Percentiles rank a stretch among this genome's conserved stretches.
Conservation (phyloP, 2,329 filamentous ascomycete species). For the Pestalotiopsis sp. region DNA sequence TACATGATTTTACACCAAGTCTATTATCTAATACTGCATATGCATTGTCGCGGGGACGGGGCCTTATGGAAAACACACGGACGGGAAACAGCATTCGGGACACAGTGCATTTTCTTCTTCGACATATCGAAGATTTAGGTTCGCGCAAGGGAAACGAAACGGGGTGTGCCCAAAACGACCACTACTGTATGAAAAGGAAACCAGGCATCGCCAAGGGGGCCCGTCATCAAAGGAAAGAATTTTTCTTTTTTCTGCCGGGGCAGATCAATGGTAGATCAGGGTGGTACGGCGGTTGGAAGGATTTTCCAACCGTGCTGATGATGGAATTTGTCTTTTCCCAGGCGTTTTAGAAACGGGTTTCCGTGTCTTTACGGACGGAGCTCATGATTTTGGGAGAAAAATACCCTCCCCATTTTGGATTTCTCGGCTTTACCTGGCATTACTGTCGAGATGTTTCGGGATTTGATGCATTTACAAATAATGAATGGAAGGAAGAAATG, state of each 20-base stretch:
- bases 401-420: too few relatives aligned
- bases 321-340: neutral
- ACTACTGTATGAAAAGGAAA: too few relatives aligned
- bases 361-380: neutral
- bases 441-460: neutral
- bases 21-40: neutral
- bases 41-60: neutral
- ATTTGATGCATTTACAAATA: neutral
- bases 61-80: neutral
- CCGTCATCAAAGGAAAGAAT: too few relatives aligned
- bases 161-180: too few relatives aligned
- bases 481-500: neutral
- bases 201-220: too few relatives aligned
- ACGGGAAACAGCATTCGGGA: neutral
- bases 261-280: neutral
- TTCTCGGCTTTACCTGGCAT: neutral
- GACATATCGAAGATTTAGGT: too few relatives aligned
- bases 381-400: neutral
- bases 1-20: neutral
- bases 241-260: too few relatives aligned
- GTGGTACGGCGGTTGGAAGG: neutral
- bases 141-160: too few relatives aligned
- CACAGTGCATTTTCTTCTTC: too few relatives aligned
- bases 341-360: neutral
- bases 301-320: too few relatives aligned